A percentile compares a stretch with the other conserved stretches of the same genome.
These are phyloP conservation scores for Cubamyces sp. DNA, from an alignment of 768 basidiomycete genomes.

Conservation along the genomic window DNA sequence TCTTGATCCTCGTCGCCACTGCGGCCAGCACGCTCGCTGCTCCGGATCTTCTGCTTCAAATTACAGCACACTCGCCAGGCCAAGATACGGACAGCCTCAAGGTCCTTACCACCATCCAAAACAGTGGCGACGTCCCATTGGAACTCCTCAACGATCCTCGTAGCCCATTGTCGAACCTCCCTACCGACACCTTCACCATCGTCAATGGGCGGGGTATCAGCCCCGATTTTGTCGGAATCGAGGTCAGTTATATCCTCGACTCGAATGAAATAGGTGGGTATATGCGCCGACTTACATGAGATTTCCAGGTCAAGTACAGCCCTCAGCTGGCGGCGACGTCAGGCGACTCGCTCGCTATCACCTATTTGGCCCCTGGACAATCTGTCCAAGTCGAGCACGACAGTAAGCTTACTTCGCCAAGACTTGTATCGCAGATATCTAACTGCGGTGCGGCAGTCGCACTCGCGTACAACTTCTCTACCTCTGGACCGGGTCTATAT, in stretches of 20 bases:
- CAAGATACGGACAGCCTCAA: conserved; percentile 39
- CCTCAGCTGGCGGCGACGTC: conserved; percentile 37
- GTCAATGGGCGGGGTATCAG: conserved; percentile 34
- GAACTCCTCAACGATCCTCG: conserved; percentile 48
- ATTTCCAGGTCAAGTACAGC: conserved; percentile 38
- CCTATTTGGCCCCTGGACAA: conserved; percentile 42
- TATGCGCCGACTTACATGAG: background rate
- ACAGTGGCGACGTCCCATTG: conserved; percentile 46
- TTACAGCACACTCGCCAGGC: conserved; percentile 40
- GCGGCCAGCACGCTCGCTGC: conserved; percentile 37
- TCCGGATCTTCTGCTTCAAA: conserved; percentile 37
- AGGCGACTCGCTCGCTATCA: conserved; percentile 35
- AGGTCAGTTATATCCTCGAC: conserved; percentile 23
- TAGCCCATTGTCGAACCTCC: conserved; percentile 42
- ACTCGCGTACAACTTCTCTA: conserved; percentile 35
- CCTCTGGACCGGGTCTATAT: conserved; percentile 36
- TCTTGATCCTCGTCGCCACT: conserved; percentile 36
- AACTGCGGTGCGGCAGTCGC: conserved; percentile 39
- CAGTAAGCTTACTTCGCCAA: conserved; percentile 33
- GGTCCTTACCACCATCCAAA: conserved; percentile 44
- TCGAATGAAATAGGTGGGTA: background rate
- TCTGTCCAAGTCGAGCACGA: conserved; percentile 35
- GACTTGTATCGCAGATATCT: too few species aligned
- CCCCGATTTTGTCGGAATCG: conserved; percentile 45
- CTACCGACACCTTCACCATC: conserved; percentile 46